Base-by-base conservation (phyloP, 176 grass and related monocot species). In the Triticum monococcum region DNA sequence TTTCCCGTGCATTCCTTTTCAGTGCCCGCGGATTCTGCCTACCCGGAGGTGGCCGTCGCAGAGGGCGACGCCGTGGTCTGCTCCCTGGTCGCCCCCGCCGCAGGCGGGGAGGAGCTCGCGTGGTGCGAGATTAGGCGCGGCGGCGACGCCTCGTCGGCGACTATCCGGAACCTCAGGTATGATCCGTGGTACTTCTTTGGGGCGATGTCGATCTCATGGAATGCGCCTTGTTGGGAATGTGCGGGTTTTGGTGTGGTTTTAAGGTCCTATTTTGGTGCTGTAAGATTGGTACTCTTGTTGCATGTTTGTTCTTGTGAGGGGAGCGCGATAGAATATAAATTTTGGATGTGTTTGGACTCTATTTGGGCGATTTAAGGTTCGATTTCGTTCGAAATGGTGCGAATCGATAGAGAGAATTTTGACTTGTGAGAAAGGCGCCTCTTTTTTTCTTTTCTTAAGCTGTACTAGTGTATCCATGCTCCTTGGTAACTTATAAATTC, bases 61-160 rank as follows among this genome's bases (percentile, higher is more conserved):
- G 88, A 86, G 28, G 78, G 70, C 35, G 92, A 94, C 75, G 68
- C 70, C 14, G 68, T 90, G 56, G 72, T 96, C 38, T 94, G 87
- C 84, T 99, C 97, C 7, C 73, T 75, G 54, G 85, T 89, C 18
- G 40, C 40, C 17, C 61, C 79, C 68, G 50, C 72, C 48, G 78
- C 48, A 70, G 79, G 54, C 37, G 71, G 85, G 77, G 84, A 89
- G 79, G 89, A 89, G 89, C 68, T 77, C 62, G 84, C 57, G 41
- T 99, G 94, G 94, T 99, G 97, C 87, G 90, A 94, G 81, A 93
- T 99, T 86, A 90, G 54, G 79, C 82, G 84, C 76, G 74, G 62
- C 60, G 77, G 64, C 7, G 94, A 80, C 62, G 50, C 80, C 31
- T 86, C 82, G 25, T 77, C 83, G 62, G 91, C 87, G 60, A 86